Evolutionary conservation across 2,329 filamentous ascomycete species (phyloP), one percentile per base, ranked within the genome.

Genomic region (Cytospora chrysosperma): DNA sequence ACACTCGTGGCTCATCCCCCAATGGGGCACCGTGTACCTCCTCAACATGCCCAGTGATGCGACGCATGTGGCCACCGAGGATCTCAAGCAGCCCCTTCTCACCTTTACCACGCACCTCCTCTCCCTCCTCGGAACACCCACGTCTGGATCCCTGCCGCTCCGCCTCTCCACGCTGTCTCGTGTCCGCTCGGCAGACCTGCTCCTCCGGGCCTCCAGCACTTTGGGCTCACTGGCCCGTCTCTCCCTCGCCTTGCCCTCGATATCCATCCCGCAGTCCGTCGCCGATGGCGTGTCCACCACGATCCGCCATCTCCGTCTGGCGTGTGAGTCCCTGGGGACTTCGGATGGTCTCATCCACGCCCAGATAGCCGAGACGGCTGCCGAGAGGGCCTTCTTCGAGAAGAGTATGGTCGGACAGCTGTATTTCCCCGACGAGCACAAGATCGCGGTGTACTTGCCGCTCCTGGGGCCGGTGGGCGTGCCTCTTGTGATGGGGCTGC

Each of bases 391-490:
- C 0, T 99, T 99, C 76, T 99, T 99, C 70, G 95, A 99, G 77
- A 96, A 96, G 77, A 96, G 91, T 72, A 99, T 99, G 95, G 95
- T 99, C 15, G 95, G 93, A 0, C 95, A 98, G 78, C 88, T 98
- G 2, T 99, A 98, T 76, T 99, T 99, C 75, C 95, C 95, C 0
- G 95, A 99, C 72, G 95, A 99, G 78, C 95, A 99, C 76, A 99
- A 98, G 76, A 86, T 99, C 27, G 95, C 95, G 0, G 95, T 99
- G 0, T 99, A 99, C 74, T 77, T 99, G 70, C 95, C 95, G 1
- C 78, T 99, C 13, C 78, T 99, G 49, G 95, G 95, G 0, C 95
- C 95, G 0, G 88, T 98, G 49, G 93, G 91, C 5, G 94, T 98
- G 15, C 95, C 95, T 43, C 78, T 99, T 56, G 75, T 97, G 8